A percentile compares a stretch with the other conserved stretches of the same genome.
Evolutionary conservation across 1,139 yeast genomes (phyloP).

Genomic region (Hyphopichia wangnamkhiaoensis): DNA sequence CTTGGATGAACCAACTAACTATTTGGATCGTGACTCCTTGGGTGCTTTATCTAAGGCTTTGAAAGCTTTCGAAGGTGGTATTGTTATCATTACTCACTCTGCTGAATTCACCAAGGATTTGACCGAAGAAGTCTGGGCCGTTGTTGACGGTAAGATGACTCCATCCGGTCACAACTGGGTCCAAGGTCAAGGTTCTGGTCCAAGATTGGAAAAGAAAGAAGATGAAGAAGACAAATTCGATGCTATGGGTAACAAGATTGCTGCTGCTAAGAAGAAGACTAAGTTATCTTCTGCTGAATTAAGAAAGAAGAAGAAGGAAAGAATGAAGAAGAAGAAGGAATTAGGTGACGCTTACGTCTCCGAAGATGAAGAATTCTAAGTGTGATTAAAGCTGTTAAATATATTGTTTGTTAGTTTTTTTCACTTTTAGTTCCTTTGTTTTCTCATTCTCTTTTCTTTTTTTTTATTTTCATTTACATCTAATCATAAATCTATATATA

Average conservation of each 20-base stretch:
- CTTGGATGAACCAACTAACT: constrained; percentile 98
- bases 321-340: constrained; percentile 99
- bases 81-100: constrained; percentile 98
- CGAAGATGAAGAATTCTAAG: constrained; percentile 68
- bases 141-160: constrained; percentile 94
- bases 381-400: constrained; percentile 1
- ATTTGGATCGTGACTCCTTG: constrained; percentile 98
- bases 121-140: constrained; percentile 99
- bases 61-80: constrained; percentile 99
- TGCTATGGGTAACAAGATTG: constrained; percentile 99
- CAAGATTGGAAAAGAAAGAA: constrained; percentile 94
- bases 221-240: constrained; percentile 98
- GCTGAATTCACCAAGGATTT: constrained; percentile 99
- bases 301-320: constrained; percentile 99
- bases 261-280: constrained; percentile 92
- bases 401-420: not conserved
- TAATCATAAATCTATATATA: constrained; percentile 7
- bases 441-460: constrained; percentile 2
- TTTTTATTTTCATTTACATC: not conserved
- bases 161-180: constrained; percentile 99
- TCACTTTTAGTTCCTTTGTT: not conserved
- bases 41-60: constrained; percentile 99
- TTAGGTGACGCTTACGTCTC: constrained; percentile 98
- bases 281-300: constrained; percentile 98
- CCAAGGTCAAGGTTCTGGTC: constrained; percentile 99